Conservation (phyloP, 2,329 filamentous ascomycete genomes). For the Pochonia chlamydosporia region DNA sequence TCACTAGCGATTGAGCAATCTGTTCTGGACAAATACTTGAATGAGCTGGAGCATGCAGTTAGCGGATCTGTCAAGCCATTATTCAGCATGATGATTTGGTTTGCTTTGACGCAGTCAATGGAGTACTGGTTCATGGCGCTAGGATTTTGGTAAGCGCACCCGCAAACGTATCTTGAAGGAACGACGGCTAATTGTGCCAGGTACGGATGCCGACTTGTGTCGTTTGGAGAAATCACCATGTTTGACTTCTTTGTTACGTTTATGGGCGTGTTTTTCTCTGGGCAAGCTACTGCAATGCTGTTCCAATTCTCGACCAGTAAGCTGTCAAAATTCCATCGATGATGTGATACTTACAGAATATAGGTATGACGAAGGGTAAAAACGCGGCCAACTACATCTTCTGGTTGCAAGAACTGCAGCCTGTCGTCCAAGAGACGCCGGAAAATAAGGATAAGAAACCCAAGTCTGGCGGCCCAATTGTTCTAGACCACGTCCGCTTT, state of each 20-base stretch:
- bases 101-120: constrained; percentile 30
- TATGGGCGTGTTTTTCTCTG: constrained; percentile 42
- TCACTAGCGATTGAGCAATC: constrained; percentile 35
- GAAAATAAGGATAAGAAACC: constrained; percentile 33
- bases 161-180: not conserved
- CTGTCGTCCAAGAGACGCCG: constrained; percentile 34
- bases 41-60: constrained; percentile 24
- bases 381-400: constrained; percentile 45
- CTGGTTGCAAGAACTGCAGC: constrained; percentile 37
- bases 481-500: constrained; percentile 53
- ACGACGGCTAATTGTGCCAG: constrained; percentile 3
- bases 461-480: constrained; percentile 28
- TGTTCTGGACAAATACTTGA: constrained; percentile 23
- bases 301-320: constrained; percentile 44
- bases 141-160: constrained; percentile 29
- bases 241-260: constrained; percentile 46
- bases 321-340: too few species aligned
- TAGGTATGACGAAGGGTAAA: constrained; percentile 47
- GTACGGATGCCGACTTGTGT: constrained; percentile 32
- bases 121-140: constrained; percentile 33
- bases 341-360: too few species aligned
- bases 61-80: constrained; percentile 23
- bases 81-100: constrained; percentile 28
- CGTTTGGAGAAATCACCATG: constrained; percentile 42
- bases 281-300: constrained; percentile 33